phyloP scores from a whole-genome alignment of 805 yeast species.

The Candida manassasensis region DNA sequence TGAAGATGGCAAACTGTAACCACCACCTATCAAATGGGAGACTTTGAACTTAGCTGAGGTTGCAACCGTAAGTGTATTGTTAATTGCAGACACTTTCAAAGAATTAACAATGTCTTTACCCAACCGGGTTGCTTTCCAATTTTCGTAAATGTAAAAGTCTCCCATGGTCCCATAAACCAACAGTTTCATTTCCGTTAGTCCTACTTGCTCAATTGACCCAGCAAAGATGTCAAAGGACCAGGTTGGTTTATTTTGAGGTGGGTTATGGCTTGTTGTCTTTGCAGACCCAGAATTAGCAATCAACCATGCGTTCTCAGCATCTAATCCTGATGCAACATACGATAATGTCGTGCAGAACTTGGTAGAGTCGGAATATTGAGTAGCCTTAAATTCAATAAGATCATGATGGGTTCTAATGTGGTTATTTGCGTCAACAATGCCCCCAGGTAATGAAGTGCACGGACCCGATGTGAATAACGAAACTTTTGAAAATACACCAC shows the following conservation, averaged over 20 bases:
- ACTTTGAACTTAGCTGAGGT: conserved; percentile 32
- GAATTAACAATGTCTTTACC: conserved; percentile 11
- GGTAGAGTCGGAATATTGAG: conserved; percentile 20
- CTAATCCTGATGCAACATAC: conserved; percentile 25
- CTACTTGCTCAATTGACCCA: conserved; percentile 39
- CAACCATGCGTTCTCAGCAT: conserved; percentile 14
- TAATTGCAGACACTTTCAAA: conserved; percentile 1
- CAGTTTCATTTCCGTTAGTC: conserved; percentile 38
- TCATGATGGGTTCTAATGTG: conserved; percentile 33
- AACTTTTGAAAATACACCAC: conserved; percentile 24
- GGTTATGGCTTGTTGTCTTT: conserved; percentile 21
- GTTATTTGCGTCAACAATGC: conserved; percentile 16
- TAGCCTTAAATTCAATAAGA: conserved; percentile 25
- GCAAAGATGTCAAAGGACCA: conserved; percentile 30
- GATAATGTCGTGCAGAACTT: conserved; percentile 27
- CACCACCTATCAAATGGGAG: conserved; percentile 26
- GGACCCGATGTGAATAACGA: conserved; percentile 35
- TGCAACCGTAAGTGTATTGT: conserved; percentile 17
- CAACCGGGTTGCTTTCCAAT: conserved; percentile 24
- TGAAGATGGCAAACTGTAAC: conserved; percentile 31
- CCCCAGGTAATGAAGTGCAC: conserved; percentile 34
- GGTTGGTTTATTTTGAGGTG: conserved; percentile 13
- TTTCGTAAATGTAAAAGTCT: conserved; percentile 21
- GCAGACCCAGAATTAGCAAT: conserved; percentile 12
- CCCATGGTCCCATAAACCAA: conserved; percentile 33